Percentiles rank a stretch among this genome's conserved stretches.
Evolutionary conservation across 2,329 filamentous ascomycete genomes (phyloP).

Genomic region (Blumeria graminis): DNA sequence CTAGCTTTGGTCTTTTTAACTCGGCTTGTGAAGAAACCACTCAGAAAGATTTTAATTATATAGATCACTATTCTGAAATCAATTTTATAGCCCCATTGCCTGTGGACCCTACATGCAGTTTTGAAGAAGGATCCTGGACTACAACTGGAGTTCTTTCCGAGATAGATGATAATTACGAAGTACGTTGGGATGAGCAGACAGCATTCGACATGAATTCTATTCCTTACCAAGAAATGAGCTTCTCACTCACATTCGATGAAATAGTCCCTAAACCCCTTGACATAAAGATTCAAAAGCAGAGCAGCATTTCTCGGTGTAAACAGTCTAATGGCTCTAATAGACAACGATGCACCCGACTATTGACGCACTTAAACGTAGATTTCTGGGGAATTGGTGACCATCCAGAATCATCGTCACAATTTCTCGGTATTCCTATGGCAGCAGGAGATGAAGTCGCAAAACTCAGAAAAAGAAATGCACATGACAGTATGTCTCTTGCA

Average conservation of each 20-base stretch:
- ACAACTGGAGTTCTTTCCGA: background rate
- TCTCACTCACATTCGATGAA: conserved; percentile 13
- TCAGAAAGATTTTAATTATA: background rate
- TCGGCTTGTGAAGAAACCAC: background rate
- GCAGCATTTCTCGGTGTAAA: background rate
- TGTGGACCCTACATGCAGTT: background rate
- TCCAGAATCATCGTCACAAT: conserved; percentile 4
- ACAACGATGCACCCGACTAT: conserved; percentile 6
- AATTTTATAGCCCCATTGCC: background rate
- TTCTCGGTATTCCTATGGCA: conserved; percentile 8
- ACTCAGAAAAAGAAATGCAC: conserved; percentile 12
- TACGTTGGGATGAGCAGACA: conserved; percentile 14
- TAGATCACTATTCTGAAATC: background rate
- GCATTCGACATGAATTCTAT: conserved; percentile 20
- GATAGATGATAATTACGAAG: conserved; percentile 1
- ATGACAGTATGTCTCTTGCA: conserved; percentile 16
- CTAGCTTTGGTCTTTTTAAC: conserved; percentile 4
- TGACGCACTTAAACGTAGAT: conserved; percentile 8
- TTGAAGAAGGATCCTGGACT: conserved; percentile 6
- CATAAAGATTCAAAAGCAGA: background rate
- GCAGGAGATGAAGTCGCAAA: conserved; percentile 6
- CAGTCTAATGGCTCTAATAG: background rate
- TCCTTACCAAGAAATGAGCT: conserved; percentile 15
- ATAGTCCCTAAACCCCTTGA: conserved; percentile 2
- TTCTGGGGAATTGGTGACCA: conserved; percentile 9